Base-by-base conservation (phyloP, 352 stramenopile genomes). In the Phytophthora kernoviae region DNA sequence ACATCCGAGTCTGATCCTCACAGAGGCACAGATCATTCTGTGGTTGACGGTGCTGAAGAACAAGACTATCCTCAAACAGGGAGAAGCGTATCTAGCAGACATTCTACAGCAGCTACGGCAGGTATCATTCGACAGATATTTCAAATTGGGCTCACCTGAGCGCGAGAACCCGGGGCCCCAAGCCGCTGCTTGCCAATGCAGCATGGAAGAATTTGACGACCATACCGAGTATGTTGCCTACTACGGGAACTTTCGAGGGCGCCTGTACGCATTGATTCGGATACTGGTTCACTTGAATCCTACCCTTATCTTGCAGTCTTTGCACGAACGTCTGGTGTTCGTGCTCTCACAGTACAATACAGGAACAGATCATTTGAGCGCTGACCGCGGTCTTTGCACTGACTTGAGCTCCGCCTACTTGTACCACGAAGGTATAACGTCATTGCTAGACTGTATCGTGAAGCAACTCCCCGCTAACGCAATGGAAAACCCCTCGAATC, bases 81-180 rank as follows among this genome's bases (percentile, higher is more conserved):
- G 69, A 26, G 68, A 83, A 33, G 51, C 55, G 6, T 81, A 69
- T 22, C 26, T 85, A 15, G 45, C 47, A 2, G 66, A 76, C 6
- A 69, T 87, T 49, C 27, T 90, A 27, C 53, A 54, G 2, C 59
- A 84, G 32, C 40, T 91, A n/a, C 79, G 77, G 18, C 71, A 86
- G 40, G 73, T 85, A 6, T 80, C 76, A 9, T 87, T 89, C 14
- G 82, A 91, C 14, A 93, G 91, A 51, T 93, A 91, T 62, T 93
- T 93, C 47, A 91, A 90, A 55, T 44, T 93, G 3, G 61, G 74
- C 2, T 91, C 81, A 0, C 84, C 84, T 1, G 81, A 91, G 18
- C 81, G 81, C 17, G 80, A 87, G 0, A 50, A 65, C 30, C 42
- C 61, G 0, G 72, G 69, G 1, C 17, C 40, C 18, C 41, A 84